A percentile compares a stretch with the other conserved stretches of the same genome.
phyloP scores from a whole-genome alignment of 805 yeast genomes.

The Kuraishia cidri region DNA sequence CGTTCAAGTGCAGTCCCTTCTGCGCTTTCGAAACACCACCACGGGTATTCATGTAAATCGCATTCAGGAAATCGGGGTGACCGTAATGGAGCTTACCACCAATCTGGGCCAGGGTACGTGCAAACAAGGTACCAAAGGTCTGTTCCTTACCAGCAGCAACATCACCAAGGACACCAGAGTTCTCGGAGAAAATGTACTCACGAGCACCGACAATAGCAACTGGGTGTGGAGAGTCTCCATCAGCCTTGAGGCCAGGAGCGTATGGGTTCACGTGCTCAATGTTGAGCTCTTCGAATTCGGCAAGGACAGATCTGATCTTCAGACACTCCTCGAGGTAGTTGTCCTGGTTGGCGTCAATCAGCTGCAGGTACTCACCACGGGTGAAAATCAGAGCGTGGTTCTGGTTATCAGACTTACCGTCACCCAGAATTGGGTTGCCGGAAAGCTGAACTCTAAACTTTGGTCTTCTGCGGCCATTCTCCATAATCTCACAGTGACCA shows the following conservation, averaged over 20 bases:
- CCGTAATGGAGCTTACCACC: constrained; percentile 87
- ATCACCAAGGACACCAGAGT: constrained; percentile 79
- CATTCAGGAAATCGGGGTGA: constrained; percentile 79
- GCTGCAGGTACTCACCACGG: constrained; percentile 80
- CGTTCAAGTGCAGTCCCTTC: constrained; percentile 78
- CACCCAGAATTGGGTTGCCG: constrained; percentile 82
- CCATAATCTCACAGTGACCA: constrained; percentile 69
- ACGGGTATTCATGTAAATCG: constrained; percentile 72
- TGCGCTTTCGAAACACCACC: constrained; percentile 88
- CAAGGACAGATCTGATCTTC: constrained; percentile 72
- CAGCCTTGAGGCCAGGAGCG: constrained; percentile 57
- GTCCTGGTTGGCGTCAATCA: constrained; percentile 84
- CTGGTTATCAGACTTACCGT: constrained; percentile 84
- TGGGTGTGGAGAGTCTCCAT: constrained; percentile 46
- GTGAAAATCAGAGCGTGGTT: constrained; percentile 73
- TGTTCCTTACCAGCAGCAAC: constrained; percentile 90
- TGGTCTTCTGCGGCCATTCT: constrained; percentile 68
- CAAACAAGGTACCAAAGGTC: constrained; percentile 78
- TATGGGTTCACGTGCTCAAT: constrained; percentile 77
- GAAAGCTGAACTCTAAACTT: constrained; percentile 70
- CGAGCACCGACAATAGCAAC: constrained; percentile 85
- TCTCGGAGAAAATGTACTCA: constrained; percentile 82
- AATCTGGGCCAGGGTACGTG: constrained; percentile 75
- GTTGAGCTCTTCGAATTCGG: constrained; percentile 74
- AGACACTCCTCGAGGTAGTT: constrained; percentile 80